Evolutionary conservation across 169 alveolate species (phyloP), one percentile per base, ranked within the genome.

Genomic region (Plasmodium berghei): DNA sequence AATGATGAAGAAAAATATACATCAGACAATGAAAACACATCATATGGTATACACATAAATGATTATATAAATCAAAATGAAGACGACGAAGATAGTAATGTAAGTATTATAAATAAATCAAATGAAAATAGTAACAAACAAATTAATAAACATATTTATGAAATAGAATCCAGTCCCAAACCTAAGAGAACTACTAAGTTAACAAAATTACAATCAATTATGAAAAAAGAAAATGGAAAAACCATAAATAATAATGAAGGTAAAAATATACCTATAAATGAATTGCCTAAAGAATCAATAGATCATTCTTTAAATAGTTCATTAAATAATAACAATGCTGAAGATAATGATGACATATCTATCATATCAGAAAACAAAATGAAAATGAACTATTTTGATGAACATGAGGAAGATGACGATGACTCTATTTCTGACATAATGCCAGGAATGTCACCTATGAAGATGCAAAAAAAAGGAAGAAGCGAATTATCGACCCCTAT

Each of bases 371-470:
- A 83, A 59, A 56, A n/a, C 28, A 83, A 83, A 20, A 34, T n/a
- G 5, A 83, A 83, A 34, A 42, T 54, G 18, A 83, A 67, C 16
- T 83, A 83, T 83, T 58, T 66, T 16, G 63, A 55, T 20, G 73
- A 83, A 9, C 67, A 83, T 71, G 63, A 55, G 14, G 73, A 83
- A 9, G 69, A 83, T 71, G 83, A 67, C 45, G 90, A 83, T 56
- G 90, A 83, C 14, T 67, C 83, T 9, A 52, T 16, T 83, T 83
- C 90, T 10, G 90, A 83, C 40, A 55, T 83, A 20, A 69, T 83
- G 56, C 90, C 90, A 34, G 90, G 85, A 22, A 66, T 83, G 80
- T 83, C 90, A 34, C 90, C 90, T n/a, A 83, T 83, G 49, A 83
- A 83, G 14, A 59, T 8, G 24, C 56, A 54, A 14, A 40, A 83